phyloP scores from a whole-genome alignment of 345 rosid genomes.

The Pistacia vera region DNA sequence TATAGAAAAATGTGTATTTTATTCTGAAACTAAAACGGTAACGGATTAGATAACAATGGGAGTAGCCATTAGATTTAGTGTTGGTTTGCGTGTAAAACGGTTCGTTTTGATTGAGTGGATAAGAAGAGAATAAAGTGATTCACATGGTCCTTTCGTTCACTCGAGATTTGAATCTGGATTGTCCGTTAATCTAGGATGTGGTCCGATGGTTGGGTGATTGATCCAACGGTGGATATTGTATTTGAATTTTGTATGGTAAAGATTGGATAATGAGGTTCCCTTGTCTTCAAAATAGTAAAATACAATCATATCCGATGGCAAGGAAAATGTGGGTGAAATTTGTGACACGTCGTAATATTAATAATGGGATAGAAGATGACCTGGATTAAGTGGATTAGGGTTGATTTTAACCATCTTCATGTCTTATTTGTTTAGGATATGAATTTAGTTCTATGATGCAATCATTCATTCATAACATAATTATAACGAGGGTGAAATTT shows the following conservation, averaged over 20 bases:
- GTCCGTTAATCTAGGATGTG: not conserved
- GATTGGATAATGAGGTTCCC: not conserved
- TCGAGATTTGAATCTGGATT: not conserved
- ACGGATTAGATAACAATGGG: too few relatives aligned
- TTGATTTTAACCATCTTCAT: too few relatives aligned
- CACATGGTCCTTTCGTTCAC: not conserved
- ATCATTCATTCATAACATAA: too few relatives aligned
- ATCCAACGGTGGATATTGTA: not conserved
- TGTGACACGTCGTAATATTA: too few relatives aligned
- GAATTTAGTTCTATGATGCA: too few relatives aligned
- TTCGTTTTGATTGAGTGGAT: slow-evolving; percentile 1
- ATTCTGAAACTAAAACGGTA: not conserved
- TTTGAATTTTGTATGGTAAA: not conserved
- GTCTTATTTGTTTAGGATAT: too few relatives aligned
- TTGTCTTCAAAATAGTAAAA: not conserved
- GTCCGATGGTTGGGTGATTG: not conserved
- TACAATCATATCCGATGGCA: too few relatives aligned
- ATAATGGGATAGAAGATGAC: too few relatives aligned
- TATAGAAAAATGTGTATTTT: not conserved
- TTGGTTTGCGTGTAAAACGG: not conserved
- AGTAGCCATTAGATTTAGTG: too few relatives aligned
- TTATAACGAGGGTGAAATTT: too few relatives aligned
- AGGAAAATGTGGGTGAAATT: too few relatives aligned
- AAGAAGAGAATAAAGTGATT: not conserved
- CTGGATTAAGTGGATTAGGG: too few relatives aligned